Base-by-base conservation (phyloP, 164 flowering plant genomes). In the Vitis rupestris region DNA sequence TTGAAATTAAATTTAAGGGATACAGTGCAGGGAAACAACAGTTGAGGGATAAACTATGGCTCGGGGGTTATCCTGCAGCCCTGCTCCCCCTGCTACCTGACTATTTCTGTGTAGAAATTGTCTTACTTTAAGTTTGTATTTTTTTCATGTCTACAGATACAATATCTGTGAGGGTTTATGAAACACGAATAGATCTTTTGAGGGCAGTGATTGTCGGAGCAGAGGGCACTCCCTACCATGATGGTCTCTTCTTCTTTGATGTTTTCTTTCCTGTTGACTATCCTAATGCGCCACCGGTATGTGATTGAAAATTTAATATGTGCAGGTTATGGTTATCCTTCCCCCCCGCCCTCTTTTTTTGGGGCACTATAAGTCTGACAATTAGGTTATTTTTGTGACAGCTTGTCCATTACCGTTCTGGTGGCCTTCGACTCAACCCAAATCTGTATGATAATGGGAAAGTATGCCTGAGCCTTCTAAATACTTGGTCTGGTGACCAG, bases 171-270 rank as follows among this genome's bases (percentile, higher is more conserved):
- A 82, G 95, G 75, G 92, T 82, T 12, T 92, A 79, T 76, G 97
- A 92, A 78, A 64, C 84, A 70, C 81, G 95, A 72, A 88, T 92
- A 88, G 96, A 90, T 82, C 87, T 92, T 52, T 63, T 92, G 80
- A 84, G 98, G 75, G 98, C 94, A 70, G 96, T 86, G n/a, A 88
- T 92, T 64, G 51, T 92, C n/a, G 98, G 98, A 67, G 87, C 98
- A 30, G 82, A 86, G 55, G 94, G 94, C 31, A 90, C 98, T 65
- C 98, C 98, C 23, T 92, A 92, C 79, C 98, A 92, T 73, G 91
- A 92, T 71, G 96, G 96, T 61, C 85, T 92, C 16, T 92, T 85
- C 77, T 87, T 92, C 84, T 92, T 92, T 69, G 98, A 92, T 65
- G 76, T 89, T 61, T 71, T 52, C 72, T 85, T 92, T 60, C 98